A percentile compares a stretch with the other conserved stretches of the same genome.
phyloP scores from a whole-genome alignment of 2,329 filamentous ascomycete species.

The Emergomyces orientalis region DNA sequence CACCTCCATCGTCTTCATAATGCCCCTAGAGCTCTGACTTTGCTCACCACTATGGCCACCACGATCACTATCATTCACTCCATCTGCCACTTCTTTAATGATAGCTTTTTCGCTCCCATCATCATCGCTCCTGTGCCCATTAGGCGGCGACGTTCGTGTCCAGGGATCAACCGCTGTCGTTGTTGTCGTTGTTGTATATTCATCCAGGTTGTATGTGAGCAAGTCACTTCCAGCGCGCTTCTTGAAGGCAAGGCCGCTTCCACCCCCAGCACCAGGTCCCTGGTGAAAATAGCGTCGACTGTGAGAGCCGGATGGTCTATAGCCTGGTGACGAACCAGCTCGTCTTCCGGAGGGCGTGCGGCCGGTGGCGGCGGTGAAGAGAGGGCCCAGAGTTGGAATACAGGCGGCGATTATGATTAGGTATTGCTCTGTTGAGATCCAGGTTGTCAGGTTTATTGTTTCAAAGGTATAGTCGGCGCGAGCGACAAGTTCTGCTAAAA shows the following conservation, averaged over 20 bases:
- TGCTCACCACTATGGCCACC: not conserved
- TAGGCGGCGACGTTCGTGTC: not conserved
- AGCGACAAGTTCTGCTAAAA: conserved; percentile 6
- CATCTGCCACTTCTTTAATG: not conserved
- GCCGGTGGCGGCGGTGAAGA: conserved; percentile 5
- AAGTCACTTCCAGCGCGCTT: not conserved
- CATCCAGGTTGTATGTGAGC: conserved; percentile 3
- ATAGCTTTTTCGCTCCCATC: conserved; percentile 6
- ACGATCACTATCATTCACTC: not conserved
- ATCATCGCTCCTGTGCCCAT: not conserved
- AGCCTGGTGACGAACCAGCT: not conserved
- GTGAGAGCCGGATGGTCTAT: not conserved
- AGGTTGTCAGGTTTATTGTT: conserved; percentile 8
- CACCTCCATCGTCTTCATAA: conserved; percentile 13
- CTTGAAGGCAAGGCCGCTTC: not conserved
- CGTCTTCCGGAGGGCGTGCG: conserved; percentile 1
- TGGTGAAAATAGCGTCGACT: conserved; percentile 1
- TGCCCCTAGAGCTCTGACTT: conserved; percentile 2
- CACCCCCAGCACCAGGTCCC: not conserved
- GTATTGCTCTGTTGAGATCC: conserved; percentile 13
- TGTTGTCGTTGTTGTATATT: conserved; percentile 8
- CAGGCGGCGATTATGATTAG: conserved; percentile 15
- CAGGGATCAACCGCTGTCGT: not conserved
- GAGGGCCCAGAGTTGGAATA: conserved; percentile 11
- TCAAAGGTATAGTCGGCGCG: conserved; percentile 12